These are phyloP conservation scores for Sporothrix pseudoabietina DNA, from an alignment of 2,329 filamentous ascomycete genomes.

Conservation along the genomic window DNA sequence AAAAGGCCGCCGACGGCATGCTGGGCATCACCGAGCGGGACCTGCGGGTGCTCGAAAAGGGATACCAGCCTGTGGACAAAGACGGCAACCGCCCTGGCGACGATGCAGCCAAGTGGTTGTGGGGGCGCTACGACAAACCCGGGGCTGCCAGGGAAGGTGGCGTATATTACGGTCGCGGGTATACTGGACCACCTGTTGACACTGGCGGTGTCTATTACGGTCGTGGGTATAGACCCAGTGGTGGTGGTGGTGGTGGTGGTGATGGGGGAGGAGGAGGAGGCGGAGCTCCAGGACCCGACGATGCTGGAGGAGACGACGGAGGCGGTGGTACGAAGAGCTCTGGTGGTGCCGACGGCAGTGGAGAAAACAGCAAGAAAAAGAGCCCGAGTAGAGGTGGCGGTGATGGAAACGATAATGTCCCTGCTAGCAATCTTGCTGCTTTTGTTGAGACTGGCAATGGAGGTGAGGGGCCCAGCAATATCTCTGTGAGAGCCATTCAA, in stretches of 20 bases:
- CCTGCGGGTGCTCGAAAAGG: slow-evolving; percentile 1
- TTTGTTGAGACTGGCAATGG: neutral
- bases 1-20: neutral
- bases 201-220: neutral
- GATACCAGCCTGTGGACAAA: slow-evolving; percentile 12
- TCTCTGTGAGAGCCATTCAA: neutral
- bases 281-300: neutral
- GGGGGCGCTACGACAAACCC: neutral
- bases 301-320: neutral
- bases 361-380: neutral
- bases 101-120: slow-evolving; percentile 10
- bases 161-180: neutral
- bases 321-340: neutral
- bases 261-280: neutral
- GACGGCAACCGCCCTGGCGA: neutral
- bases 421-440: neutral
- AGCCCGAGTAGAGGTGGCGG: neutral
- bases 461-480: slow-evolving; percentile 1
- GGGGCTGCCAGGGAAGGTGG: neutral
- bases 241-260: neutral
- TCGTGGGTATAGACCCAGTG: neutral
- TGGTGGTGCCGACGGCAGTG: neutral
- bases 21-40: neutral
- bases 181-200: neutral
- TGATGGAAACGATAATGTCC: neutral